Percentiles rank a stretch among this genome's conserved stretches.
Evolutionary conservation across 305 asterid genomes (phyloP).

Genomic region (Striga hermonthica): DNA sequence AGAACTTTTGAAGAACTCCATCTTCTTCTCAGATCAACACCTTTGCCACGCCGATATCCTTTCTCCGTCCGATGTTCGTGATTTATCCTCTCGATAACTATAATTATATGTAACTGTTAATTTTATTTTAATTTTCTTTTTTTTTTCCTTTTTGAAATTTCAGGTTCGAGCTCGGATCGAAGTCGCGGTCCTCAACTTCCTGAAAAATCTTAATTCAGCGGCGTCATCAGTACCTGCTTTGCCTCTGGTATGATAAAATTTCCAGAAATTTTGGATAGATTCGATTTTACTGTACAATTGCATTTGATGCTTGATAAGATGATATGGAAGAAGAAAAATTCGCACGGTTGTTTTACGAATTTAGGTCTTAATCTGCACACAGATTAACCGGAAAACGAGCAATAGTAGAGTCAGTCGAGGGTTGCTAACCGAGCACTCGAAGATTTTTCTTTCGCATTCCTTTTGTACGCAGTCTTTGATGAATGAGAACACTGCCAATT

Average conservation of each 20-base stretch:
- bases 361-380: conserved; percentile 27
- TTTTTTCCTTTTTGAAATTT: not conserved
- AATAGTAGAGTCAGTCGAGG: conserved; percentile 73
- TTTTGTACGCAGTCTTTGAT: conserved; percentile 67
- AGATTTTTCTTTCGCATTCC: conserved; percentile 69
- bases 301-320: not conserved
- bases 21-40: conserved; percentile 76
- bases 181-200: conserved; percentile 77
- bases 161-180: conserved; percentile 92
- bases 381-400: conserved; percentile 67
- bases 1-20: conserved; percentile 57
- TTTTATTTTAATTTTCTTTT: conserved; percentile 4
- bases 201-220: conserved; percentile 58
- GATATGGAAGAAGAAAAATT: not conserved
- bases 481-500: conserved; percentile 61
- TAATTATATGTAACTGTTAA: not conserved
- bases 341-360: not conserved
- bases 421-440: conserved; percentile 56
- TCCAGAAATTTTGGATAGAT: not conserved
- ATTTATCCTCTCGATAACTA: not conserved
- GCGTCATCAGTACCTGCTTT: conserved; percentile 69
- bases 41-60: conserved; percentile 80
- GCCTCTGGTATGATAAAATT: conserved; percentile 47
- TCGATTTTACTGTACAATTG: conserved; percentile 16
- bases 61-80: conserved; percentile 56